A percentile compares a stretch with the other conserved stretches of the same genome.
phyloP scores from a whole-genome alignment of 169 alveolate genomes.

The Eimeria maxima region DNA sequence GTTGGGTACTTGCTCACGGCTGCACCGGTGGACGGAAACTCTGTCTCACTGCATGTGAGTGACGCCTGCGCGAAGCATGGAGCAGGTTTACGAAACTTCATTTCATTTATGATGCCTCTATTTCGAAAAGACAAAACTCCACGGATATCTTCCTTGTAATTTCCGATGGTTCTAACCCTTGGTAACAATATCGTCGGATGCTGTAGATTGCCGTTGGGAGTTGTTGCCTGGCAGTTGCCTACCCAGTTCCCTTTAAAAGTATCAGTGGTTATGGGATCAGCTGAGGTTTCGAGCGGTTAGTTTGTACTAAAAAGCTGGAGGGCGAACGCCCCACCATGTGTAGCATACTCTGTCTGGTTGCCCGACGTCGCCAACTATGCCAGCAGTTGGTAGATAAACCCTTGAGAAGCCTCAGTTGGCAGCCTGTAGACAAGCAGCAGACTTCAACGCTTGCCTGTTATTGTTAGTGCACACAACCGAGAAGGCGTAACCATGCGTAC shows the following conservation, averaged over 20 bases:
- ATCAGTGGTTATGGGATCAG: background rate
- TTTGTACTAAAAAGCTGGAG: background rate
- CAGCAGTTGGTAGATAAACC: no score
- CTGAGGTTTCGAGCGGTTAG: background rate
- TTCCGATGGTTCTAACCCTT: background rate
- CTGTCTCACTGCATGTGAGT: background rate
- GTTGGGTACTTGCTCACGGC: background rate
- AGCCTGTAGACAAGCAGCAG: background rate
- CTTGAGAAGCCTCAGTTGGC: no score
- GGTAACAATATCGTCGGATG: background rate
- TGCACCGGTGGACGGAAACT: background rate
- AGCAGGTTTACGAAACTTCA: background rate
- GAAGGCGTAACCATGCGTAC: no score
- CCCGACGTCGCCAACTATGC: no score
- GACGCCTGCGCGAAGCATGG: background rate
- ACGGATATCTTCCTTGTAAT: background rate
- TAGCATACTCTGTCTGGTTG: background rate
- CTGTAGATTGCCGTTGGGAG: background rate
- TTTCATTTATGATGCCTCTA: background rate
- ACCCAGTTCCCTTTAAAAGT: background rate
- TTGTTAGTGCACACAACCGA: background rate
- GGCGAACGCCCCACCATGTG: background rate
- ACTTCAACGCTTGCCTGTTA: background rate
- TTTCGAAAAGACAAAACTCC: background rate
- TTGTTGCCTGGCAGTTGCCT: background rate